Evolutionary conservation across 768 basidiomycete genomes (phyloP).

Genomic region (Hericium rajendrae): DNA sequence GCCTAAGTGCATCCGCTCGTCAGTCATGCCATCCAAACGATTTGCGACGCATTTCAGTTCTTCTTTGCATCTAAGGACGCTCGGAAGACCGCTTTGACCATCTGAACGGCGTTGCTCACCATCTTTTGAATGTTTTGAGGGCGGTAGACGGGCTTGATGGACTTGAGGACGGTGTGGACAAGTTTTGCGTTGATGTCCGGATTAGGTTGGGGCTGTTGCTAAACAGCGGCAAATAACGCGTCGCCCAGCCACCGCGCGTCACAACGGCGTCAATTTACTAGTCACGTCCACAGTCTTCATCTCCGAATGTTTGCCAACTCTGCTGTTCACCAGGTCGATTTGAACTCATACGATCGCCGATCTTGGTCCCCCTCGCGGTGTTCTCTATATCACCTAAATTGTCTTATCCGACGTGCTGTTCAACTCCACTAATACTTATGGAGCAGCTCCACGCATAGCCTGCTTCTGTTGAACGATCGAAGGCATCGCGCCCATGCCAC

Average conservation of each 20-base stretch:
- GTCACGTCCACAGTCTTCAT: neutral
- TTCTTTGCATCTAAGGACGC: neutral
- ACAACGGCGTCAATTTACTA: neutral
- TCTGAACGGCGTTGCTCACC: constrained; percentile 22
- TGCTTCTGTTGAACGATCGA: no score
- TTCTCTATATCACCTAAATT: no score
- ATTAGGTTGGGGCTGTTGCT: neutral
- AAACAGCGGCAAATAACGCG: neutral
- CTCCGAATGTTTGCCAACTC: neutral
- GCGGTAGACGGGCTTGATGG: constrained; percentile 13
- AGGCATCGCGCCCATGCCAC: no score
- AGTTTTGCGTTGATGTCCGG: neutral
- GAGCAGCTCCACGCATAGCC: no score
- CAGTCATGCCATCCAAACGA: constrained; percentile 43
- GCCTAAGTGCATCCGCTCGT: constrained; percentile 53
- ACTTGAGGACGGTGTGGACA: constrained; percentile 8
- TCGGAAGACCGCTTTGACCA: neutral
- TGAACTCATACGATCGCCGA: neutral
- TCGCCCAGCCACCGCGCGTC: neutral
- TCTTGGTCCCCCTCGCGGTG: neutral
- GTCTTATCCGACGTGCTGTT: no score
- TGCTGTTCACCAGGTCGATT: neutral
- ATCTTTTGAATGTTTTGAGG: constrained; percentile 24
- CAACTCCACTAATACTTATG: no score
- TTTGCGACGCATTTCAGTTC: neutral